Evolutionary conservation across 2,329 filamentous ascomycete genomes (phyloP).

Genomic region (Dothiorella sarmentorum): DNA sequence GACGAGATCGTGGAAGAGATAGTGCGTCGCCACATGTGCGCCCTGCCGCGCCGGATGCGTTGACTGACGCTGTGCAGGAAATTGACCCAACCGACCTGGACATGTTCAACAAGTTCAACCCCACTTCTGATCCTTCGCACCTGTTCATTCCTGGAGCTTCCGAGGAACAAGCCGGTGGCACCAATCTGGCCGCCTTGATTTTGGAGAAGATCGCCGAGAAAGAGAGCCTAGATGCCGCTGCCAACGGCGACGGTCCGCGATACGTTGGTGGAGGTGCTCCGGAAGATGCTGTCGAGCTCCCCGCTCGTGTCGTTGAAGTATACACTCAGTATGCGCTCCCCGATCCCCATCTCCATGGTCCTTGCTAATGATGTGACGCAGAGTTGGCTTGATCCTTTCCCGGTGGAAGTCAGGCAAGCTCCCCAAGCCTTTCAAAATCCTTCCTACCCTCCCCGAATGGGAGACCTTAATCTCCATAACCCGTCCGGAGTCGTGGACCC

Average conservation of each 20-base stretch:
- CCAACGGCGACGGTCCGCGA: constrained; percentile 31
- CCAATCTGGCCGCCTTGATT: constrained; percentile 89
- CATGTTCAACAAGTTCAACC: constrained; percentile 87
- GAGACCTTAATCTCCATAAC: constrained; percentile 82
- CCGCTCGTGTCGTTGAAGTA: constrained; percentile 88
- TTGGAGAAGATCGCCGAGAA: constrained; percentile 90
- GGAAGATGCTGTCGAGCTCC: constrained; percentile 81
- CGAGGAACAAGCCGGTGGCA: constrained; percentile 43
- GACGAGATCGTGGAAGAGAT: constrained; percentile 46
- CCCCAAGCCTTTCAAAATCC: constrained; percentile 95
- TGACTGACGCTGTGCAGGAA: constrained; percentile 50
- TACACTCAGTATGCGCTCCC: constrained; percentile 67
- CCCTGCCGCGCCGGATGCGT: not conserved
- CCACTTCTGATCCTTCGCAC: constrained; percentile 66
- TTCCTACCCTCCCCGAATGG: constrained; percentile 90
- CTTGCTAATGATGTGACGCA: constrained; percentile 31
- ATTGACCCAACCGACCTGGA: constrained; percentile 86
- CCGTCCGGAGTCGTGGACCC: constrained; percentile 72
- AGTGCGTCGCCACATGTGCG: not conserved
- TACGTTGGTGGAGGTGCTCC: constrained; percentile 53
- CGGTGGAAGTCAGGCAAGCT: constrained; percentile 95
- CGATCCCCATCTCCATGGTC: not conserved
- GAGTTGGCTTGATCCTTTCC: constrained; percentile 81
- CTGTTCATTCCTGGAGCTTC: constrained; percentile 52
- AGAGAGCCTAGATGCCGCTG: constrained; percentile 56